Base-by-base conservation (phyloP, 2,329 filamentous ascomycete species). In the Thyridium curvatum region DNA sequence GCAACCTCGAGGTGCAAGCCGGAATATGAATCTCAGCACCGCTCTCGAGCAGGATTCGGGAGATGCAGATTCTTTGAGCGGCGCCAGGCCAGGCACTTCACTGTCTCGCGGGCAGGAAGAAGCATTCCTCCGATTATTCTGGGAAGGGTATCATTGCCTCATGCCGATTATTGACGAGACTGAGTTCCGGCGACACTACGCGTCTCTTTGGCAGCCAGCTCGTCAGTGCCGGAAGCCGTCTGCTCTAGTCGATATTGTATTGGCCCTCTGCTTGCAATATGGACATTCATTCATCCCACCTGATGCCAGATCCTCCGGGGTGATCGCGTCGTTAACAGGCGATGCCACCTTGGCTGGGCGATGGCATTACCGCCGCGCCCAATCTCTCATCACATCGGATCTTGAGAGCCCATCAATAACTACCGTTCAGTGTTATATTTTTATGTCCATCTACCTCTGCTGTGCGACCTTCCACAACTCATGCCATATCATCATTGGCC, bases 181-280 rank as follows among this genome's bases (percentile, higher is more conserved):
- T 2, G 57, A 58, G n/a, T 68, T 69, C 40, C 55, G 51, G 17
- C 47, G 53, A 16, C 53, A 67, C 40, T 63, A 68, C 38, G 44
- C 26, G 7, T 65, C 62, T 1, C 52, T 71, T 8, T 69, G 65
- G 61, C 50, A 39, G 40, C 42, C 46, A 1, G 37, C 46, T 8
- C 41, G 48, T 10, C 39, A 42, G 8, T 41, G 38, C 7, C 58
- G 71, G 7, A 62, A 62, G 38, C 56, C 64, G 3, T 76, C 71
- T 3, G 62, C 72, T 2, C 56, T 76, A 1, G 66, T 71, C 1
- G 72, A 76, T 41, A 73, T 75, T 17, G 53, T 74, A 28, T 50
- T 76, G 13, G 72, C 72, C 0, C 40, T 75, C 9, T 70, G 66
- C 43, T 68, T 76, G 58, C 71, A 75, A 49, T 65, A 67, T 30